Evolutionary conservation across 495 filamentous ascomycete species (phyloP).

Genomic region (Podospora bellae-mahoneyi): DNA sequence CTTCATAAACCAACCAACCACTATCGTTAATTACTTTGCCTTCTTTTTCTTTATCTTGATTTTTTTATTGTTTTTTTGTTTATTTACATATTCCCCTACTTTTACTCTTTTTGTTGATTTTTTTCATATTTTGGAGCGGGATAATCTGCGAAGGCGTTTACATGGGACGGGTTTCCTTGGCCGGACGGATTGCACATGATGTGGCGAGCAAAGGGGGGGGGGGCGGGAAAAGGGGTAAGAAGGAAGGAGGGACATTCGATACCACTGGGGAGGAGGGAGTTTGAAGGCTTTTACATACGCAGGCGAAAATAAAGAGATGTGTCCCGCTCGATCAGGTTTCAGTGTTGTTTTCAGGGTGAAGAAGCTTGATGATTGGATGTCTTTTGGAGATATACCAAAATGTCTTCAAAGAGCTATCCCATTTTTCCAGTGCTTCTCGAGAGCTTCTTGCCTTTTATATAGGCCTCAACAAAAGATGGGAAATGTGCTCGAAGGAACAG

Average conservation of each 20-base stretch:
- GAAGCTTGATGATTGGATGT: too few relatives aligned
- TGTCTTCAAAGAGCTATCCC: too few relatives aligned
- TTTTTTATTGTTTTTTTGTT: neutral
- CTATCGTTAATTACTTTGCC: neutral
- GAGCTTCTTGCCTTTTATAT: too few relatives aligned
- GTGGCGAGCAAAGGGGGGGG: conserved; percentile 2
- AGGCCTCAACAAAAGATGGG: too few relatives aligned
- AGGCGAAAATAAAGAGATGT: neutral
- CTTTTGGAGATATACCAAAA: too few relatives aligned
- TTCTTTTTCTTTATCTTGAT: conserved; percentile 7
- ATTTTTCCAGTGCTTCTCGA: too few relatives aligned
- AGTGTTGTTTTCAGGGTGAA: too few relatives aligned
- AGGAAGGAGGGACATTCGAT: neutral
- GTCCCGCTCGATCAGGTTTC: too few relatives aligned
- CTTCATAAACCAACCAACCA: too few relatives aligned
- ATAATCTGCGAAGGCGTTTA: neutral
- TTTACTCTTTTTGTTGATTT: conserved; percentile 8
- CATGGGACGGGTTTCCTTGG: too few relatives aligned
- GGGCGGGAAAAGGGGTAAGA: neutral
- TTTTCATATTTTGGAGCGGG: neutral
- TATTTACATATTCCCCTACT: neutral
- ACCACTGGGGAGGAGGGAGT: neutral
- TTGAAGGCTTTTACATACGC: neutral
- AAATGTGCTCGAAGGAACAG: too few relatives aligned
- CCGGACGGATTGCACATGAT: neutral